Evolutionary conservation across 192 early-diverging fungal species (phyloP), one percentile per base, ranked within the genome.

Genomic region (Neocallimastix lanati): DNA sequence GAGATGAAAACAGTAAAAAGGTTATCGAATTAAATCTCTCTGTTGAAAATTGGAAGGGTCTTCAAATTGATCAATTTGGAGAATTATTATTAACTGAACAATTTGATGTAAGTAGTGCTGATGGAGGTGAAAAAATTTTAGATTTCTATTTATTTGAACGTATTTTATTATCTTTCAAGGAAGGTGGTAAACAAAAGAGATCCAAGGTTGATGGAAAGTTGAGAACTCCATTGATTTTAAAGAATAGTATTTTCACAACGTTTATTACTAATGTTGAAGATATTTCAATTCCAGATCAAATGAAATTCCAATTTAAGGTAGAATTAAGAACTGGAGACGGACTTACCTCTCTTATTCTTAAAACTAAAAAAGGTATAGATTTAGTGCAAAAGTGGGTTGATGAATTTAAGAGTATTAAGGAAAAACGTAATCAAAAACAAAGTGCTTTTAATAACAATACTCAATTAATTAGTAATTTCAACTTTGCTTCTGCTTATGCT

Each of bases 31-130:
- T 99, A 29, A 88, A 92, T 83, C 86, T 89, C 50, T 91, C 92
- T 33, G 91, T 99, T 30, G 94, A 96, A 79, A 94, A 98, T 83
- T 96, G 95, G 94, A 95, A 96, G 88, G 93, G 93, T 37, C 87
- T 94, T 77, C 85, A 90, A 58, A 88, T 92, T 28, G 82, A 87
- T 9, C 89, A 89, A 28, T 95, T 95, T 88, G 96, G 96, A 28
- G 82, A 88, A 15, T 86, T 99, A 28, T 87, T 93, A 77, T 87
- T 99, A 33, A 89, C 92, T 79, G 98, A 98, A 82, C 91, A 91
- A 76, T 93, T 99, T 80, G 84, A 91, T 76, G 94, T 98, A 89
- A 86, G 89, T 15, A 92, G 90, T 30, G 89, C 92, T 78, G 92
- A 93, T 80, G 84, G 89, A 12, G 83, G 88, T 12, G 95, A 96